A percentile compares a stretch with the other conserved stretches of the same genome.
These are phyloP conservation scores for Maudiozyma turicensis DNA, from an alignment of 805 yeast genomes.

Conservation along the genomic window DNA sequence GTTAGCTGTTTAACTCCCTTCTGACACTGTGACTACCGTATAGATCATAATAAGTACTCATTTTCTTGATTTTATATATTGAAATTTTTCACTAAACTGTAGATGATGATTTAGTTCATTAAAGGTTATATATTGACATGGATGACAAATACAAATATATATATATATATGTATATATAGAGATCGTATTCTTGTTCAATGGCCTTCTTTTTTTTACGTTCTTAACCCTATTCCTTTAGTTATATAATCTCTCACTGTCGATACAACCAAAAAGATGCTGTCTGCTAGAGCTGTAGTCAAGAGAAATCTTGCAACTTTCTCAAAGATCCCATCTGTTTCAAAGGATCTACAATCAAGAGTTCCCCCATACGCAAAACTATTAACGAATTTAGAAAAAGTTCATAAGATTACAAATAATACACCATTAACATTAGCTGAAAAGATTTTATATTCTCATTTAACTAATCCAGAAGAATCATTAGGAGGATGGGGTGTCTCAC, in stretches of 20 bases:
- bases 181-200: neutral
- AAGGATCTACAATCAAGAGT: conserved; percentile 55
- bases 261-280: conserved; percentile 11
- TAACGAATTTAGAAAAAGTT: conserved; percentile 53
- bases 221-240: neutral
- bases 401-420: conserved; percentile 52
- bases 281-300: conserved; percentile 15
- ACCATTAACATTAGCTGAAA: conserved; percentile 91
- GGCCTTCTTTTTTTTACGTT: neutral
- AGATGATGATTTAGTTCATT: too few relatives aligned
- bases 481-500: conserved; percentile 32
- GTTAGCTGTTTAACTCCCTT: too few relatives aligned
- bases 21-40: too few relatives aligned
- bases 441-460: conserved; percentile 86
- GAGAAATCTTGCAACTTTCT: conserved; percentile 20
- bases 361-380: conserved; percentile 80
- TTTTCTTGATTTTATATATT: too few relatives aligned
- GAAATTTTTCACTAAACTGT: too few relatives aligned
- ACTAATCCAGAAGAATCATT: conserved; percentile 80
- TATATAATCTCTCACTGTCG: neutral
- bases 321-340: conserved; percentile 37
- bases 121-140: neutral
- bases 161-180: neutral
- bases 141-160: neutral
- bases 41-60: too few relatives aligned